Evolutionary conservation across 768 basidiomycete genomes (phyloP).

Genomic region (Psilocybe sp.): DNA sequence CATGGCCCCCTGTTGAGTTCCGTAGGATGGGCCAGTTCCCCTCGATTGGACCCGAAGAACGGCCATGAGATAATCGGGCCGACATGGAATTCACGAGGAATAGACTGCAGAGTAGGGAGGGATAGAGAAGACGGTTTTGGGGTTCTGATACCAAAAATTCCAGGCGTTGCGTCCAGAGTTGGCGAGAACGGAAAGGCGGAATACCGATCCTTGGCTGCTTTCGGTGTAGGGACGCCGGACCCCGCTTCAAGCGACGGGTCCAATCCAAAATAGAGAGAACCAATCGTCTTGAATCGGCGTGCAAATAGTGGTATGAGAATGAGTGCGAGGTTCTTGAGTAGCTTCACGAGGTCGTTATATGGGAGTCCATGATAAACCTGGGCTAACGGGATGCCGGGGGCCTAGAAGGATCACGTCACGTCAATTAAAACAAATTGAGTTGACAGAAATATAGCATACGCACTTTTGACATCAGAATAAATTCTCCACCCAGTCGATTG

Average conservation of each 20-base stretch:
- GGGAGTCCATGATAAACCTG: constrained; percentile 70
- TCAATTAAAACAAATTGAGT: constrained; percentile 6
- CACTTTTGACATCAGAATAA: constrained; percentile 85
- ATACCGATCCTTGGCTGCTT: constrained; percentile 35
- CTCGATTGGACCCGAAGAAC: constrained; percentile 83
- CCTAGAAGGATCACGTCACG: constrained; percentile 40
- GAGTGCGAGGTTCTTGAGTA: constrained; percentile 67
- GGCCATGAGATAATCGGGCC: constrained; percentile 90
- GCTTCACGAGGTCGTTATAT: constrained; percentile 58
- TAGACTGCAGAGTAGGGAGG: constrained; percentile 14
- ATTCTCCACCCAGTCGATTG: constrained; percentile 83
- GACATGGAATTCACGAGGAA: constrained; percentile 46
- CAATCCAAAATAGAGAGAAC: constrained; percentile 66
- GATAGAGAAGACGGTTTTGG: constrained; percentile 18
- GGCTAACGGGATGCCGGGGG: constrained; percentile 67
- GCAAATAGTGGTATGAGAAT: constrained; percentile 73
- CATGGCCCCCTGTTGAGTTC: constrained; percentile 84
- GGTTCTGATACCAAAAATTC: constrained; percentile 18
- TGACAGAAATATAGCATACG: constrained; percentile 15
- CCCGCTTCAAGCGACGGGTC: constrained; percentile 28
- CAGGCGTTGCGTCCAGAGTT: constrained; percentile 29
- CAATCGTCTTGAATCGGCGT: constrained; percentile 73
- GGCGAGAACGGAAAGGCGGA: constrained; percentile 45
- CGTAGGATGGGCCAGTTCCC: constrained; percentile 62
- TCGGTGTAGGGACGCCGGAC: constrained; percentile 43